Evolutionary conservation across 2,329 filamentous ascomycete genomes (phyloP).

Genomic region (Alternaria burnsii): DNA sequence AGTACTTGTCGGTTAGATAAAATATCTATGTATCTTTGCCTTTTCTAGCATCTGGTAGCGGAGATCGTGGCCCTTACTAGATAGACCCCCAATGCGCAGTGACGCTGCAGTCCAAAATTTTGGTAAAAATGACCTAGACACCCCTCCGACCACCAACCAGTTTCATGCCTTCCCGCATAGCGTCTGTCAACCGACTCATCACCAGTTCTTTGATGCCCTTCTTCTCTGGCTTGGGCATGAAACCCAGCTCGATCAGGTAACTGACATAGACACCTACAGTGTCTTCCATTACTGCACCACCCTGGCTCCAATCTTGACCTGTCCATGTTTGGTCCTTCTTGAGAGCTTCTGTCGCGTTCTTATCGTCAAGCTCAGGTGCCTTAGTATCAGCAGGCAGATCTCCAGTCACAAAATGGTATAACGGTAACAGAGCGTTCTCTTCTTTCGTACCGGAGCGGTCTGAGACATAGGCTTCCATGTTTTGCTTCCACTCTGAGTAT

Average conservation of each 20-base stretch:
- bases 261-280: conserved; percentile 70
- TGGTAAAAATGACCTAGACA: conserved; percentile 22
- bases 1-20: neutral
- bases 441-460: conserved; percentile 65
- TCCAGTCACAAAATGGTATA: conserved; percentile 76
- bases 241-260: conserved; percentile 70
- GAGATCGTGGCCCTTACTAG: neutral
- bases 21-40: neutral
- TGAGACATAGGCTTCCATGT: conserved; percentile 73
- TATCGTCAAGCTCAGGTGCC: conserved; percentile 78
- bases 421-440: conserved; percentile 73
- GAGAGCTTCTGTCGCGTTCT: conserved; percentile 71
- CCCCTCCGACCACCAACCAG: conserved; percentile 44
- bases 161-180: conserved; percentile 46
- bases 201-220: conserved; percentile 41
- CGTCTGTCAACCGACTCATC: conserved; percentile 38
- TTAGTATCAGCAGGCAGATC: conserved; percentile 75
- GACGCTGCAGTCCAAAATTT: neutral
- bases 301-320: conserved; percentile 64
- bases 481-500: conserved; percentile 74
- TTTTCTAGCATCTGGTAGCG: neutral
- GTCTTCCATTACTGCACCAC: conserved; percentile 65
- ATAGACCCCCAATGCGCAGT: neutral
- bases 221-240: conserved; percentile 59
- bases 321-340: conserved; percentile 69